phyloP scores from a whole-genome alignment of 495 filamentous ascomycete species.

The Annulohypoxylon moriforme region DNA sequence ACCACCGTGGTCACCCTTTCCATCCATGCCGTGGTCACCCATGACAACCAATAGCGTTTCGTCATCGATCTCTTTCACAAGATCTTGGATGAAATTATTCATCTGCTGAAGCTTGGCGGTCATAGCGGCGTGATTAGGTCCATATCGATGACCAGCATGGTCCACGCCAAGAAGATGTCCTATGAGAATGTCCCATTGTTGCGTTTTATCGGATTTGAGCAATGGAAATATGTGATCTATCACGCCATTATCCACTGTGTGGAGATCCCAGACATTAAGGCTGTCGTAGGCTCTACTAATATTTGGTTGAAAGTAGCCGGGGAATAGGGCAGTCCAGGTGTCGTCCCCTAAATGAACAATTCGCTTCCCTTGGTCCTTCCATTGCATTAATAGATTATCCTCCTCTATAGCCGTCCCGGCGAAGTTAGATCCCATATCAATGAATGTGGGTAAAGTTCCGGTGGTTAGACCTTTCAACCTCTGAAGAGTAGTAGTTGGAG shows the following conservation, averaged over 20 bases:
- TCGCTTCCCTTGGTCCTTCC: constrained; percentile 80
- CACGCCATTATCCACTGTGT: constrained; percentile 98
- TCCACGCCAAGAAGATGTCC: constrained; percentile 96
- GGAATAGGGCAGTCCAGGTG: constrained; percentile 94
- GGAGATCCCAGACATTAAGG: constrained; percentile 97
- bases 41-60: constrained; percentile 91
- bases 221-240: constrained; percentile 90
- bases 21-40: constrained; percentile 99
- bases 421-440: constrained; percentile 94
- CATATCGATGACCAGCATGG: constrained; percentile 96
- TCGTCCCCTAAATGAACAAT: constrained; percentile 96
- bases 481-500: constrained; percentile 92
- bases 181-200: constrained; percentile 90
- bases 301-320: constrained; percentile 82
- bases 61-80: constrained; percentile 81
- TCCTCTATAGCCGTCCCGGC: constrained; percentile 97
- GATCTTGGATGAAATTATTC: constrained; percentile 78
- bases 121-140: constrained; percentile 93
- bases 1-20: constrained; percentile 95
- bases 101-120: constrained; percentile 90
- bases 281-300: constrained; percentile 91
- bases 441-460: constrained; percentile 92
- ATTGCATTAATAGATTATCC: constrained; percentile 90
- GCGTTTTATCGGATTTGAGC: constrained; percentile 68
- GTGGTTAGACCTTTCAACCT: constrained; percentile 94